Conservation (phyloP, 2,329 filamentous ascomycete species). For the Neopestalotiopsis sp. region DNA sequence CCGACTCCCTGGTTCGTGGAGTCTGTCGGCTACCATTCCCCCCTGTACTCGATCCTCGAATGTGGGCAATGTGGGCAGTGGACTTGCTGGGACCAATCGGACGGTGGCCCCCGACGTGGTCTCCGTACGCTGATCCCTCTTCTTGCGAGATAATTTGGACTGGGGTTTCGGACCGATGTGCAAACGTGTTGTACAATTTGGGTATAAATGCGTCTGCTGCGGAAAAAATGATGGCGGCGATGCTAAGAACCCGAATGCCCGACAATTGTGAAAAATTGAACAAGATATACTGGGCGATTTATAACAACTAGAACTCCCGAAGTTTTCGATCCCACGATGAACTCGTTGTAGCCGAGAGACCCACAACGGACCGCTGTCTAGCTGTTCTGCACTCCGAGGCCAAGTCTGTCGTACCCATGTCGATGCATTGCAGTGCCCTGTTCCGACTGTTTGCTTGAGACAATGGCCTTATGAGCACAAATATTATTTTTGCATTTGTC, state of each 20-base stretch:
- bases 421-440: background rate
- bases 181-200: background rate
- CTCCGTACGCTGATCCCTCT: background rate
- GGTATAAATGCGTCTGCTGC: background rate
- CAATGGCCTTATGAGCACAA: background rate
- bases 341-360: background rate
- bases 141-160: background rate
- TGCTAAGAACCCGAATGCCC: no score
- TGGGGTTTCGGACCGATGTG: background rate
- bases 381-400: no score
- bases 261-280: no score
- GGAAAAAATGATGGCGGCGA: no score
- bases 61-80: background rate
- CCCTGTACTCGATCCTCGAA: background rate
- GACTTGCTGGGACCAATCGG: background rate
- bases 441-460: background rate
- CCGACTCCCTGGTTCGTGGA: background rate
- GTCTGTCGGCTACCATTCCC: background rate
- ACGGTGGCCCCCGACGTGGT: background rate
- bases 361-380: background rate
- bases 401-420: background rate
- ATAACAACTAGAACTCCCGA: no score
- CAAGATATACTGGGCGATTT: no score
- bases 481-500: background rate
- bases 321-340: background rate